phyloP scores from a whole-genome alignment of 2,329 filamentous ascomycete genomes.

The Cladosporium phlei region DNA sequence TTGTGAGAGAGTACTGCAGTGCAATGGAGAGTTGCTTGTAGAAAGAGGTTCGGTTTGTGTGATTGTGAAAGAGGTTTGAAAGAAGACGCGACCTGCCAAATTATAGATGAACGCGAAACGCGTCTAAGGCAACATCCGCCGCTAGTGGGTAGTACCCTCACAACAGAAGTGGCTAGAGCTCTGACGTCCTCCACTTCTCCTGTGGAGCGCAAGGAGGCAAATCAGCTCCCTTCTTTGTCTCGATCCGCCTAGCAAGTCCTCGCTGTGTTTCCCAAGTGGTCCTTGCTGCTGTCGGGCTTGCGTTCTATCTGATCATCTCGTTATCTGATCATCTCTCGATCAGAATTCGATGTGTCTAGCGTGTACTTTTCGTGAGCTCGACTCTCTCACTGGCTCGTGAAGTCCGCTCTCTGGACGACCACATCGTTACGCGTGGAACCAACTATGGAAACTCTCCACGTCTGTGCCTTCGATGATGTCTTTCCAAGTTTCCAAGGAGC shows the following conservation, averaged over 20 bases:
- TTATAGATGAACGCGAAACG: slow-evolving; percentile 9
- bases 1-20: neutral
- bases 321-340: neutral
- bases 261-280: slow-evolving; percentile 4
- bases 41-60: neutral
- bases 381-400: slow-evolving; percentile 8
- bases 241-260: neutral
- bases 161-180: slow-evolving; percentile 4
- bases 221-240: neutral
- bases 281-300: neutral
- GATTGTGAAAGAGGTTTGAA: neutral
- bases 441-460: neutral
- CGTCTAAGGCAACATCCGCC: slow-evolving; percentile 1
- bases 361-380: slow-evolving; percentile 6
- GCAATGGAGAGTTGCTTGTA: slow-evolving; percentile 10
- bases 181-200: slow-evolving; percentile 6
- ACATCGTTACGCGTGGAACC: slow-evolving; percentile 1
- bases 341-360: slow-evolving; percentile 2
- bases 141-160: slow-evolving; percentile 1
- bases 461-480: slow-evolving; percentile 3
- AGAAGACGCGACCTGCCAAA: neutral
- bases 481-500: too few species aligned
- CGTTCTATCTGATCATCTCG: slow-evolving; percentile 9
- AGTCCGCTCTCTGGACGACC: slow-evolving; percentile 1
- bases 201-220: too few species aligned